Evolutionary conservation across 768 basidiomycete species (phyloP).

Genomic region (Pholiota molesta): DNA sequence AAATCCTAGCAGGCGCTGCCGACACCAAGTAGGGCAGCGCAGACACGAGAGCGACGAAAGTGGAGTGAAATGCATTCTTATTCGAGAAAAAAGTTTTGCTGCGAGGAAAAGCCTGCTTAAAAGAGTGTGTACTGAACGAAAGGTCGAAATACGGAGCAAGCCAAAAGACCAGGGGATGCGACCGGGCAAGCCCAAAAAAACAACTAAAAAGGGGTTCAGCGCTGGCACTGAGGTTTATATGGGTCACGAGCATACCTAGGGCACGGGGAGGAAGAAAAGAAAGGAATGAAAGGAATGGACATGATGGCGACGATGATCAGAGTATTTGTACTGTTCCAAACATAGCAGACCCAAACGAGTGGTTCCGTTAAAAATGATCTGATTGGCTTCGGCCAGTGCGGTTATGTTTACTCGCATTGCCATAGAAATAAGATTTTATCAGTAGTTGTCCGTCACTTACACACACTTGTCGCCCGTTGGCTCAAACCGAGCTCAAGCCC

Average conservation of each 20-base stretch:
- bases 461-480: constrained; percentile 1
- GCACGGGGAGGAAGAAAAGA: constrained; percentile 36
- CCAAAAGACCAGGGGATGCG: constrained; percentile 58
- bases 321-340: constrained; percentile 37
- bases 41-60: constrained; percentile 43
- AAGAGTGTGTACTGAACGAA: constrained; percentile 34
- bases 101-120: constrained; percentile 49
- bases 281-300: constrained; percentile 27
- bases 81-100: constrained; percentile 29
- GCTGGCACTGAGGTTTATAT: neutral
- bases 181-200: constrained; percentile 72
- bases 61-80: constrained; percentile 52
- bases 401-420: constrained; percentile 19
- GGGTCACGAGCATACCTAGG: constrained; percentile 36
- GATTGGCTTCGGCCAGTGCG: constrained; percentile 35
- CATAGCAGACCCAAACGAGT: constrained; percentile 28
- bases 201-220: constrained; percentile 29
- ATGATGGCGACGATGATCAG: constrained; percentile 30
- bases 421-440: constrained; percentile 18
- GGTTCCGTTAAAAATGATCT: constrained; percentile 26
- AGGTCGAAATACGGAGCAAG: constrained; percentile 25
- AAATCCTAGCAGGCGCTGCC: constrained; percentile 51
- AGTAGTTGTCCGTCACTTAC: constrained; percentile 15
- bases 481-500: neutral
- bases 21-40: constrained; percentile 45